Evolutionary conservation across 2,329 filamentous ascomycete species (phyloP), one percentile per base, ranked within the genome.

Genomic region (Gyromitra esculenta): DNA sequence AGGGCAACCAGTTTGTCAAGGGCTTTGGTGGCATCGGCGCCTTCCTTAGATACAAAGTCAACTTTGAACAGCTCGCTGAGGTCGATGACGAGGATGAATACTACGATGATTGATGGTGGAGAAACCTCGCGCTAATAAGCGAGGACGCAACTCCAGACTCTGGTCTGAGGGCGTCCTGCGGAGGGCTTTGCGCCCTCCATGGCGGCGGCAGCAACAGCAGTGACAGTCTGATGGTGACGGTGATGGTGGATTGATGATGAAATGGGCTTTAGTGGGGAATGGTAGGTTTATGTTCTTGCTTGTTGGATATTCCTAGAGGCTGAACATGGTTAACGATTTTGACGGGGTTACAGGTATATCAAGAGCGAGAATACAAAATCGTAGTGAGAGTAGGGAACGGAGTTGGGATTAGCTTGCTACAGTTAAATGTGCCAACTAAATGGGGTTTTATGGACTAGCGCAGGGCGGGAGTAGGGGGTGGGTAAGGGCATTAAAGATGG

Each of bases 1-100:
- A 99, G 86, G 96, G 96, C 84, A 99, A 99, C 86, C 96, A 99
- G 87, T 99, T 99, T 86, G 96, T 99, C 82, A 98, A 97, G 87
- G 96, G 96, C 79, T 99, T 99, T 83, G 96, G 96, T 91, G 96
- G 96, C 83, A 97, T 99, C 82, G 96, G 96, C 81, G 95, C 95
- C 80, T 91, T 99, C 82, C 90, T 99, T 83, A 94, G 96, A 81
- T 99, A 99, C 90, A 97, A 97, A 88, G 93, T 99, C 88, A 99
- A 99, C 88, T 99, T 99, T 86, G 96, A 99, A 86, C 96, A 99
- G 86, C 89, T 99, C 85, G 92, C 91, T 85, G 96, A 98, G 84
- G 88, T 92, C 83, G 90, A 92, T 83, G 94, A 97, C 84, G 92
- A 96, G 84, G 92, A 94, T 85, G 95, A 98, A 84, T 95, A 95